A percentile compares a stretch with the other conserved stretches of the same genome.
Conservation (phyloP, 805 yeast genomes). For the Candida krabiensis region DNA sequence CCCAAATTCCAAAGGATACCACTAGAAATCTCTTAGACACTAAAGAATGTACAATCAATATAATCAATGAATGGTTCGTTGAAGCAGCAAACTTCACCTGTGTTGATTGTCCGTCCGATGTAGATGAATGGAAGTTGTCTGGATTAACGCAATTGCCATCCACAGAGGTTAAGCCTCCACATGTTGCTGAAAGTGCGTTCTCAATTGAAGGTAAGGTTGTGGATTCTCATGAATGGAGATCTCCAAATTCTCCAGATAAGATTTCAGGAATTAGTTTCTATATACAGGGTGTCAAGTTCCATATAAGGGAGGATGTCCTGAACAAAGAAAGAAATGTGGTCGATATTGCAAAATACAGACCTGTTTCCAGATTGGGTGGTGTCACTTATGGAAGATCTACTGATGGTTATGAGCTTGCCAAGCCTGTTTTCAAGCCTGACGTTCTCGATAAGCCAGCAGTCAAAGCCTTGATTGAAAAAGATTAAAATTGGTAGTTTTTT, state of each 20-base stretch:
- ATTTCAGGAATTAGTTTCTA: slow-evolving; percentile 39
- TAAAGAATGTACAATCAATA: slow-evolving; percentile 51
- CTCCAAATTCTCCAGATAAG: slow-evolving; percentile 35
- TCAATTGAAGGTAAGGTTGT: slow-evolving; percentile 53
- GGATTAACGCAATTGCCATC: slow-evolving; percentile 51
- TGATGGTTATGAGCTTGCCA: slow-evolving; percentile 43
- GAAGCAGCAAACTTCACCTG: slow-evolving; percentile 60
- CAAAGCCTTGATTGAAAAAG: slow-evolving; percentile 1
- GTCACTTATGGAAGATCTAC: slow-evolving; percentile 44
- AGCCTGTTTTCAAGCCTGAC: slow-evolving; percentile 38
- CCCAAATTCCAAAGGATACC: slow-evolving; percentile 45
- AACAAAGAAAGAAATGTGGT: slow-evolving; percentile 38
- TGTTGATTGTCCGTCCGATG: slow-evolving; percentile 44
- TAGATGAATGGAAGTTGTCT: slow-evolving; percentile 54
- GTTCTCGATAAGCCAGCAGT: slow-evolving; percentile 8
- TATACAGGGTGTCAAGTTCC: slow-evolving; percentile 57
- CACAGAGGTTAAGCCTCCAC: slow-evolving; percentile 46
- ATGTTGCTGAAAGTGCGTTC: slow-evolving; percentile 60
- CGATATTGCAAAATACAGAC: slow-evolving; percentile 48
- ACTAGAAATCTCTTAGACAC: slow-evolving; percentile 46
- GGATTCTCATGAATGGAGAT: slow-evolving; percentile 41
- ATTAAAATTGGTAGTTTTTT: too few relatives aligned
- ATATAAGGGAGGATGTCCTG: slow-evolving; percentile 52
- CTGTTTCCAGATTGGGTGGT: slow-evolving; percentile 55
- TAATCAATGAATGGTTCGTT: slow-evolving; percentile 59